Base-by-base conservation (phyloP, 805 yeast genomes). In the Kluyveromyces siamensis region DNA sequence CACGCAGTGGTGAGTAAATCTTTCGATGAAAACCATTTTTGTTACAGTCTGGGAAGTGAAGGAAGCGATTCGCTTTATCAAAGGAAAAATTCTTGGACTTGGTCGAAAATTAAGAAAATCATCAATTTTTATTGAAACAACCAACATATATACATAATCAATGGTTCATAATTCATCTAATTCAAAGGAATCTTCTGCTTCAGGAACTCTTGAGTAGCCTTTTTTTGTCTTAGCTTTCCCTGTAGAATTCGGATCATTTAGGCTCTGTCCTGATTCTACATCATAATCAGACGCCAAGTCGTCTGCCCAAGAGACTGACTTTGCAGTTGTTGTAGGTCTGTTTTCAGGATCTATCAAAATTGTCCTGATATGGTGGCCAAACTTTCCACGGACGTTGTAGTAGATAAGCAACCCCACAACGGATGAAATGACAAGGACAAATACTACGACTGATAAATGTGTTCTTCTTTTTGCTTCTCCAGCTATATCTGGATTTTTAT, bases 231-330 rank as follows among this genome's bases (percentile, higher is more conserved):
- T 54, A 1, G 50, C 3, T 30, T 30, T 30, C 35, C 35, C 35
- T 4, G 35, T 10, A 2, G 14, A 30, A 39, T 19, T 50, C 52
- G 7, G 46, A 40, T 10, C 16, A 40, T 3, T 48, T 27, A 8
- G 45, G 47, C 14, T 47, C 35, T 13, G 47, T 40, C 27, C 37
- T 45, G 16, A 47, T 40, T 19, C 25, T 27, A 13, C 14, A 30
- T 30, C 35, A 11, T 11, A 30, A 30, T 30, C 35, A 13, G 35
- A 30, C 8, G 35, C 65, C 16, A 61, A 48, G 39, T 63, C 68
- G 51, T 67, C 71, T 1, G 71, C 71, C 70, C 72, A 66, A 4
- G 71, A 64, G 2, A 68, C 72, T 8, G 65, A 59, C 50, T 68
- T 68, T 43, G 60, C 61, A 2, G 46, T 45, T 37, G 55, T 37